Base-by-base conservation (phyloP, 768 basidiomycete species). In the Gloeopeniophorella convolvens region DNA sequence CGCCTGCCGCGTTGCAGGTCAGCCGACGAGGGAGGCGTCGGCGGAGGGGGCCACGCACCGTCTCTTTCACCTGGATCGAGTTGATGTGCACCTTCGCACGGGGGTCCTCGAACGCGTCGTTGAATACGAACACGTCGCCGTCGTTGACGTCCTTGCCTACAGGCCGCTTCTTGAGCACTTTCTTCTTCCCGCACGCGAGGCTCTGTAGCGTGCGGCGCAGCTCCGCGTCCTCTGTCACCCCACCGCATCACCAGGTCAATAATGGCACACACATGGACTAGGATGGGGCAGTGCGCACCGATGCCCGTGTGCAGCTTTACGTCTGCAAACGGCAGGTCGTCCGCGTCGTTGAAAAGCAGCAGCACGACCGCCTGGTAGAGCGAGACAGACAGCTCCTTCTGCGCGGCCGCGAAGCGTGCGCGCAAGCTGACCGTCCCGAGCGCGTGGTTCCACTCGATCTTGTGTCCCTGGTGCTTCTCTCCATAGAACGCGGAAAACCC, bases 41-140 rank as follows among this genome's bases (percentile, higher is more conserved):
- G 44, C 13, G n/a, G 35, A 33, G 24, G 7, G 18, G 43, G 6
- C 7, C 10, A 69, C 85, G 52, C 62, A 94, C 91, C 54, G 91
- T 83, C 58, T 94, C 86, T 63, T 93, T 93, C 13, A 84, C 86
- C 65, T 97, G 96, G 42, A 99, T 95, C 18, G 93, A 89, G 62
- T 93, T 95, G 69, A 98, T 94, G 66, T 89, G 89, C 33, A 99
- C 78, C 59, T 84, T 89, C 31, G 80, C 68, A 34, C 79, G 75
- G 6, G 84, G 74, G 59, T 95, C 87, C 24, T 80, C 79, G 66
- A 98, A 98, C 8, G 80, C 80, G 26, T 76, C 70, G 64, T 97
- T 96, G 71, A 85, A 92, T 27, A 68, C 66, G 65, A 99, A 98
- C 36, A 76, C 63, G 60, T 98, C 96, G 1, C 65, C 70, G 28